phyloP scores from a whole-genome alignment of 106 monocot genomes.

The Dendrobium catenatum region DNA sequence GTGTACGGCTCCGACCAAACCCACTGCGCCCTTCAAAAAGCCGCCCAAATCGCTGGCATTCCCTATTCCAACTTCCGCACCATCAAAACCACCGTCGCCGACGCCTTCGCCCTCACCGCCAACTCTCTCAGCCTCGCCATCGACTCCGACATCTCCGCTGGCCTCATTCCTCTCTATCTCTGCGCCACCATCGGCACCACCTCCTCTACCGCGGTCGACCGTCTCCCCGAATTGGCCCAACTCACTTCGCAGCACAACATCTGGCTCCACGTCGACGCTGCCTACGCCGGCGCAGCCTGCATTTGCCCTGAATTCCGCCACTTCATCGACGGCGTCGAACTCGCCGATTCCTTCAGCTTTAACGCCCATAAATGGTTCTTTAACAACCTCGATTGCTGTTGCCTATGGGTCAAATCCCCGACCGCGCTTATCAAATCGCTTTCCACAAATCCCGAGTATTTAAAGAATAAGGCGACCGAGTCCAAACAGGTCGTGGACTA shows the following conservation, averaged over 20 bases:
- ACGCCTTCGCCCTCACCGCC: constrained; percentile 18
- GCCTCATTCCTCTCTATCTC: constrained; percentile 24
- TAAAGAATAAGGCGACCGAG: constrained; percentile 44
- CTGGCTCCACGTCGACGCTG: constrained; percentile 31
- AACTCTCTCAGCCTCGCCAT: neutral
- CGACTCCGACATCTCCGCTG: constrained; percentile 12
- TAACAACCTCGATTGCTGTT: constrained; percentile 30
- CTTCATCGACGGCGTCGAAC: constrained; percentile 26
- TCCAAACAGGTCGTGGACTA: constrained; percentile 40
- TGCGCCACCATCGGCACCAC: constrained; percentile 41
- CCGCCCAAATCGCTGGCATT: constrained; percentile 30
- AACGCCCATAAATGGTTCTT: constrained; percentile 36
- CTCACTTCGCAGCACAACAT: constrained; percentile 10
- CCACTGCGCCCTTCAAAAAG: constrained; percentile 29
- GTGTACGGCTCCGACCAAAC: constrained; percentile 44
- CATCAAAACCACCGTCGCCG: constrained; percentile 2
- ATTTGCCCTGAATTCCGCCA: constrained; percentile 25
- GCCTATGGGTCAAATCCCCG: constrained; percentile 20
- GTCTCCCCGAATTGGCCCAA: neutral
- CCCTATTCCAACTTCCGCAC: constrained; percentile 20
- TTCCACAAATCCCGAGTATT: constrained; percentile 41
- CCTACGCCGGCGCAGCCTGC: constrained; percentile 26
- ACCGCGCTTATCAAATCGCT: constrained; percentile 6
- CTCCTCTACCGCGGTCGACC: constrained; percentile 29
- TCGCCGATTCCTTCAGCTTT: constrained; percentile 23